Conservation (phyloP, 1,284 basidiomycete species). For the Cryptococcus sp. region DNA sequence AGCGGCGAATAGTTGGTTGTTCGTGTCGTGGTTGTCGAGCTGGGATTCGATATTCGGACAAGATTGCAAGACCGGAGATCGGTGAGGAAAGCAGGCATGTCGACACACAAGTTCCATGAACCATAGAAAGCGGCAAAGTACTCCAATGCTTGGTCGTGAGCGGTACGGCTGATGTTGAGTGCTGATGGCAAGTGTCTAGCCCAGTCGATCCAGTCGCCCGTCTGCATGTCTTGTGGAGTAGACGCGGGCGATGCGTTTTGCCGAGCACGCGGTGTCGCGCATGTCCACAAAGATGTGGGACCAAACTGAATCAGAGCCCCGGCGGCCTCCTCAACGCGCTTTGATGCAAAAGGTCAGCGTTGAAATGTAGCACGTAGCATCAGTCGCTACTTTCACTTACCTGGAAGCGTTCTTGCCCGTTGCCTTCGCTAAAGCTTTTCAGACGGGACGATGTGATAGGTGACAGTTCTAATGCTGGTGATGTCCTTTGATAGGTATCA, state of each 20-base stretch:
- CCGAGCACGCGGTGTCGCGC: constrained; percentile 8
- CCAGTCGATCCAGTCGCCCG: constrained; percentile 21
- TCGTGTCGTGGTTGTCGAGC: not conserved
- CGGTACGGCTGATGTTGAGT: constrained; percentile 12
- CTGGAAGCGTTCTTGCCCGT: constrained; percentile 10
- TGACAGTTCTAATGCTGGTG: too few relatives aligned
- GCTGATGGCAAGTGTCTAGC: constrained; percentile 14
- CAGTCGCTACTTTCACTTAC: not conserved
- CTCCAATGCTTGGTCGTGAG: constrained; percentile 21
- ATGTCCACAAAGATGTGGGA: constrained; percentile 28
- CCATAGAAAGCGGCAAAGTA: constrained; percentile 23
- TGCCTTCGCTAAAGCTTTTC: not conserved
- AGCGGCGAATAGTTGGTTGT: constrained; percentile 27
- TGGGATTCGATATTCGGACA: constrained; percentile 6
- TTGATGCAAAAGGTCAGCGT: not conserved
- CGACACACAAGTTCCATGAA: constrained; percentile 23
- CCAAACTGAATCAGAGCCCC: constrained; percentile 28
- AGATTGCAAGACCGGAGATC: constrained; percentile 18
- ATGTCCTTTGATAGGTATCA: too few relatives aligned
- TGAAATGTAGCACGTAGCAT: too few relatives aligned
- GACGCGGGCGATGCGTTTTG: not conserved
- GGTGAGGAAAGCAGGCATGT: constrained; percentile 22
- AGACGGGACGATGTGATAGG: not conserved
- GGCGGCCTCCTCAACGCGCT: constrained; percentile 19
- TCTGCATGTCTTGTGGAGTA: not conserved